Base-by-base conservation (phyloP, 768 basidiomycete species). In the Auricularia cornea region DNA sequence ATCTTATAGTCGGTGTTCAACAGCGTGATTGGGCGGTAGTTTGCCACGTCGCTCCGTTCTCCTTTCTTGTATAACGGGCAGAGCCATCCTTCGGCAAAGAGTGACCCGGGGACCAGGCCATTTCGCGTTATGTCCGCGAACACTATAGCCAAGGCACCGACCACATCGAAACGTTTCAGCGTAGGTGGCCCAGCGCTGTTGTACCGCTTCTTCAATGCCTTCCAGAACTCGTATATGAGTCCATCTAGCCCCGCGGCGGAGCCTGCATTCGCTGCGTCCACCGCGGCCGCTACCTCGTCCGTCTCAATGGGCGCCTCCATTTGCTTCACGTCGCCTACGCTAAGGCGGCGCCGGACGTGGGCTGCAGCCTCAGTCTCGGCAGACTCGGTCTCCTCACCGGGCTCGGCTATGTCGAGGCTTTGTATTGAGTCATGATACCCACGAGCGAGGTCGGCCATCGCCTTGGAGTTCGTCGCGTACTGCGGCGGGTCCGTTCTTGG, bases 1-100 rank as follows among this genome's bases (percentile, higher is more conserved):
- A 72, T 12, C 56, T 71, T 71, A 52, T 68, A 70, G 33, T 71
- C 70, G 0, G 64, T 62, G 40, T 69, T 69, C 2, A 71, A 62
- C 1, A 70, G 48, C 26, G 69, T 67, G 2, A 70, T 69, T 3
- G 69, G 69, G 1, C 69, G 23, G 57, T 70, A 70, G 63, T 69
- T 70, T 30, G 41, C 41, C 5, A 69, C 64, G 2, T 62, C 32
- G 3, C 29, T 8, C 29, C 20, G 3, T 35, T 67, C 64, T 5
- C 60, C 61, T 60, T 70, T 70, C 56, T 69, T 70, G 30, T 65
- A 69, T 10, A 70, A 31, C 4, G 66, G 62, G 60, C 60, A 67
- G 32, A 70, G 61, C 64, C 66, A 64, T 14, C 68, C 68, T 16
- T 61, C 33, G 1, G 62, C 44, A 75, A 69, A 48, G 44, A 14